Conservation (phyloP, 1,139 yeast species). For the Magnusiomyces suaveolens region DNA sequence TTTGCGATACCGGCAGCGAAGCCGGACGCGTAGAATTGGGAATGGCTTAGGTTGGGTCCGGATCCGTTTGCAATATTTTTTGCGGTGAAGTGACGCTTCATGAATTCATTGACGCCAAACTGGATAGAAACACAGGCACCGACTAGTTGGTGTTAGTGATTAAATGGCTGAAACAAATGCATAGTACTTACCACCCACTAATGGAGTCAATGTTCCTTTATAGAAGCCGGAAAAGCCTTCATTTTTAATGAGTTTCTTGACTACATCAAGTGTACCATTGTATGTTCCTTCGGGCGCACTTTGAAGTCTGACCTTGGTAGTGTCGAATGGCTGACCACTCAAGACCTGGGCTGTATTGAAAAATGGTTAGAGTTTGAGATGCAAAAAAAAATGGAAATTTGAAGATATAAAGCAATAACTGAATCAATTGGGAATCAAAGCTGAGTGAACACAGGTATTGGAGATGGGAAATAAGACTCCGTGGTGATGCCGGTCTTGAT, state of each 20-base stretch:
- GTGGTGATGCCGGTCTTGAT: too few relatives aligned
- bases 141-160: conserved; percentile 22
- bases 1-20: conserved; percentile 84
- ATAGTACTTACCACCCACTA: conserved; percentile 48
- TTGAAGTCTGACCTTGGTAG: conserved; percentile 84
- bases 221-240: conserved; percentile 80
- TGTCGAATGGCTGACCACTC: conserved; percentile 95
- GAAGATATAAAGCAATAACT: too few relatives aligned
- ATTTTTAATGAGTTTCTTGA: conserved; percentile 52
- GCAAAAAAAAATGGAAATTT: too few relatives aligned
- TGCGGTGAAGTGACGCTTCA: conserved; percentile 64
- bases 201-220: conserved; percentile 79
- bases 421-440: too few relatives aligned
- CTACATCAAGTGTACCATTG: conserved; percentile 66
- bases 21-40: conserved; percentile 70
- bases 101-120: conserved; percentile 82
- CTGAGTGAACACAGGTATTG: too few relatives aligned
- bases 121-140: conserved; percentile 89
- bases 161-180: not conserved
- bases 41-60: conserved; percentile 32
- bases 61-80: conserved; percentile 36
- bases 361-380: too few relatives aligned
- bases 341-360: conserved; percentile 67
- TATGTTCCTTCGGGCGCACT: conserved; percentile 74
- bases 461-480: too few relatives aligned